A percentile compares a stretch with the other conserved stretches of the same genome.
These are phyloP conservation scores for Sphaerobolus stellatus DNA, from an alignment of 1,284 basidiomycete species.

Conservation along the genomic window DNA sequence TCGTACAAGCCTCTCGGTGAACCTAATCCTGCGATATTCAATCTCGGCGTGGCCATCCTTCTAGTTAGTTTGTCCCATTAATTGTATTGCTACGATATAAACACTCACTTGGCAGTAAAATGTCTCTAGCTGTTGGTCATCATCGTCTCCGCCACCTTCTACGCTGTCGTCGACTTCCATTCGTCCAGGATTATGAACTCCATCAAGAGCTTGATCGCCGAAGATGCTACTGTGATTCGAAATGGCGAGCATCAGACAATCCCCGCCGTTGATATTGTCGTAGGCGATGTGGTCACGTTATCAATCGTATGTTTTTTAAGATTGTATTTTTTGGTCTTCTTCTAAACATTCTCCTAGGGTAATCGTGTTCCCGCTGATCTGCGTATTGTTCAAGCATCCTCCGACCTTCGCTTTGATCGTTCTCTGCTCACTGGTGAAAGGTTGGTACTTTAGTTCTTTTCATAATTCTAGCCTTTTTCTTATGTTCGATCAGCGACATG, in stretches of 20 bases:
- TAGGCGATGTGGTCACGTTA: constrained; percentile 52
- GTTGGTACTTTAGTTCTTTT: constrained; percentile 4
- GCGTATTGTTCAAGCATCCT: constrained; percentile 55
- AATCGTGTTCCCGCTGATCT: constrained; percentile 74
- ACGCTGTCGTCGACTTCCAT: constrained; percentile 46
- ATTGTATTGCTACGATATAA: neutral
- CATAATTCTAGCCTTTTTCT: neutral
- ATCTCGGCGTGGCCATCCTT: constrained; percentile 50
- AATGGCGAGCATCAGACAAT: constrained; percentile 39
- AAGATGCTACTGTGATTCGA: constrained; percentile 47
- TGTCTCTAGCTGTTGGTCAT: constrained; percentile 35
- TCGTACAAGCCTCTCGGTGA: constrained; percentile 54
- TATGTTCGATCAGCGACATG: constrained; percentile 32
- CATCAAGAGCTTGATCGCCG: constrained; percentile 51
- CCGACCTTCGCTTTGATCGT: constrained; percentile 59
- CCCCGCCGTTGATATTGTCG: constrained; percentile 61
- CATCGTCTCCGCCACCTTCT: constrained; percentile 42
- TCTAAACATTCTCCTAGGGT: constrained; percentile 44
- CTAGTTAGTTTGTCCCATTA: constrained; percentile 29
- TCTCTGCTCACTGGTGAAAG: constrained; percentile 60
- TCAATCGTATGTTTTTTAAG: neutral
- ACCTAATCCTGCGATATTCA: constrained; percentile 43
- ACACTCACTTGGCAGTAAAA: no score
- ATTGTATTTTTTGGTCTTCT: neutral
- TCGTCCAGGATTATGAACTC: constrained; percentile 51